Conservation (phyloP, 2,329 filamentous ascomycete species). For the Diaporthe batatas region DNA sequence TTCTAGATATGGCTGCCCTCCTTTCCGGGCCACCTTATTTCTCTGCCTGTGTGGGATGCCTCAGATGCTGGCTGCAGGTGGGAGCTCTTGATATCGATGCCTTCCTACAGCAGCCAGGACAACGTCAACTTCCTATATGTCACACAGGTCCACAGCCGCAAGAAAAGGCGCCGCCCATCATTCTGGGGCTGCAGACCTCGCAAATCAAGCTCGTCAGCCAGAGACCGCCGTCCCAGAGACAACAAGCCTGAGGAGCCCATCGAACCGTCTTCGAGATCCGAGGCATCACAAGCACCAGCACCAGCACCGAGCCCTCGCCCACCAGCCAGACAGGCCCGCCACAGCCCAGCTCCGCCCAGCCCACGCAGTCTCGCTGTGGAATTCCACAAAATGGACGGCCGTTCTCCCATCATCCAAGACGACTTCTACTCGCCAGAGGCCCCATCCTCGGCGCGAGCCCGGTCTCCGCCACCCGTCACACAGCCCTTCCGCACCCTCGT, state of each 20-base stretch:
- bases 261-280: not conserved
- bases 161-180: constrained; percentile 20
- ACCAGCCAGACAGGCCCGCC: not conserved
- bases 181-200: constrained; percentile 31
- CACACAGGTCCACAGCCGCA: not conserved
- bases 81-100: constrained; percentile 5
- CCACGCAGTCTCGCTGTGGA: not conserved
- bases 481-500: constrained; percentile 35
- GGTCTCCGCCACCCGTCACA: not conserved
- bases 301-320: not conserved
- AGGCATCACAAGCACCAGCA: not conserved
- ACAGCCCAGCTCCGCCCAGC: not conserved
- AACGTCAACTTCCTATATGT: constrained; percentile 26
- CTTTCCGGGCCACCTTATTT: not conserved
- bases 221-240: not conserved
- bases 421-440: not conserved
- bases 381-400: not conserved
- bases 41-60: not conserved
- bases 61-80: not conserved
- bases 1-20: not conserved
- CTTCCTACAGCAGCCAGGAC: constrained; percentile 9
- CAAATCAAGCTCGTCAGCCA: not conserved
- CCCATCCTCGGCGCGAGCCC: not conserved
- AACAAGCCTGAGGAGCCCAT: not conserved
- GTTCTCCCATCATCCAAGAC: not conserved